Conservation (phyloP, 192 early-diverging fungal species). For the Podila clonocystis region DNA sequence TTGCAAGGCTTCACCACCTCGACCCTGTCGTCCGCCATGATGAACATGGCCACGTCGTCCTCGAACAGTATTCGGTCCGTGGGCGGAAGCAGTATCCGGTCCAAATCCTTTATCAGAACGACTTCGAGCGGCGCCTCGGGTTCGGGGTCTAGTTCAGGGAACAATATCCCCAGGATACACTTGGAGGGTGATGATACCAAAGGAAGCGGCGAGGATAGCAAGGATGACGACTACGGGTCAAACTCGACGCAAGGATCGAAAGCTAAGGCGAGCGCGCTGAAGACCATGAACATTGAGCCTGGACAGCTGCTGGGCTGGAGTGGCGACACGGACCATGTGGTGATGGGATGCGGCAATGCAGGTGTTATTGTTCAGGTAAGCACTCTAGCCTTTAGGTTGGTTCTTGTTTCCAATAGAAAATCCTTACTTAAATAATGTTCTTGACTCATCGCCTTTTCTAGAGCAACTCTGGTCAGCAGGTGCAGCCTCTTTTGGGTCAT, state of each 20-base stretch:
- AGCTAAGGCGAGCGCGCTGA: slow-evolving; percentile 11
- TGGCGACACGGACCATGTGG: slow-evolving; percentile 63
- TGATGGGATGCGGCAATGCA: slow-evolving; percentile 56
- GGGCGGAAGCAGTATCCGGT: slow-evolving; percentile 39
- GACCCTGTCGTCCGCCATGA: slow-evolving; percentile 25
- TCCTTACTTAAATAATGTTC: neutral
- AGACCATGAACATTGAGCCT: slow-evolving; percentile 41
- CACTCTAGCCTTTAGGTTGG: no score
- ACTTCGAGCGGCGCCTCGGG: slow-evolving; percentile 14
- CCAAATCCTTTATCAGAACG: slow-evolving; percentile 34
- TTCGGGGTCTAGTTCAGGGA: neutral
- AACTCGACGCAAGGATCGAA: neutral
- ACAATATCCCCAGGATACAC: slow-evolving; percentile 35
- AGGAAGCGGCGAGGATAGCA: no score
- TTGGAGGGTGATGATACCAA: slow-evolving; percentile 11
- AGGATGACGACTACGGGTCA: no score
- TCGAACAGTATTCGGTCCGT: slow-evolving; percentile 37
- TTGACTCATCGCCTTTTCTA: neutral
- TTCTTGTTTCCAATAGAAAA: neutral
- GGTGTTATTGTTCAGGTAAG: slow-evolving; percentile 61
- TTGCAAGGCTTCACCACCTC: slow-evolving; percentile 60
- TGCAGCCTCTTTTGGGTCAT: slow-evolving; percentile 54
- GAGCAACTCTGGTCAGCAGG: slow-evolving; percentile 54
- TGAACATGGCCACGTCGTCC: slow-evolving; percentile 24
- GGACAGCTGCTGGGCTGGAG: slow-evolving; percentile 63